Conservation (phyloP, 2,329 filamentous ascomycete species). For the Beauveria asiatica region DNA sequence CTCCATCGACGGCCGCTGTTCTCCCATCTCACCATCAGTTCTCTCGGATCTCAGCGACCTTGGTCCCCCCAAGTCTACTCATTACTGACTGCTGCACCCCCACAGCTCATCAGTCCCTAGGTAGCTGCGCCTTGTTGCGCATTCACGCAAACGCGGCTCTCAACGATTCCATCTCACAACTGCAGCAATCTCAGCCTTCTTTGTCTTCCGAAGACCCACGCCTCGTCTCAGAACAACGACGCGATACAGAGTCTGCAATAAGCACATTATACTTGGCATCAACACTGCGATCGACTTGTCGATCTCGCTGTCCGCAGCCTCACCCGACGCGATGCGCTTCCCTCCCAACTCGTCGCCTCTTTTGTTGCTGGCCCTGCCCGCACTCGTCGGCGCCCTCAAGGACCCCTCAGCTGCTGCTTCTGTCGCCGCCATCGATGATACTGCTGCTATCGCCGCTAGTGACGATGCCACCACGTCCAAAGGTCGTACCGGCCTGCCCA, state of each 20-base stretch:
- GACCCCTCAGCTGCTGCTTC: conserved; percentile 11
- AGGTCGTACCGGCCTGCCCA: conserved; percentile 31
- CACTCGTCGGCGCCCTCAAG: conserved; percentile 34
- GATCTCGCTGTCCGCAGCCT: neutral
- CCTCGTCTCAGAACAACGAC: neutral
- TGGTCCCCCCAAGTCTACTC: neutral
- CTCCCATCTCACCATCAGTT: neutral
- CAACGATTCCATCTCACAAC: neutral
- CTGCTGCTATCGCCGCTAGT: conserved; percentile 14
- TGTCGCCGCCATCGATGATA: neutral
- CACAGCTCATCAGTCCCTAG: neutral
- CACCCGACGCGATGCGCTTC: conserved; percentile 41
- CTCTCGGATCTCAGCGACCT: neutral
- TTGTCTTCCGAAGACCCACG: neutral
- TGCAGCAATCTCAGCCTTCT: neutral
- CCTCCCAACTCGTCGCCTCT: conserved; percentile 38
- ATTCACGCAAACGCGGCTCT: neutral
- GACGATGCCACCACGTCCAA: conserved; percentile 22
- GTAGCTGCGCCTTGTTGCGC: neutral
- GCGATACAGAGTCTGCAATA: neutral
- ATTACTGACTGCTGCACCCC: neutral
- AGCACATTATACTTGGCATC: neutral
- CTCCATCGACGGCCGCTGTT: neutral
- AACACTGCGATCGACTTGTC: neutral
- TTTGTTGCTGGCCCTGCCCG: conserved; percentile 46